A percentile compares a stretch with the other conserved stretches of the same genome.
Conservation (phyloP, 2,329 filamentous ascomycete species). For the Aureobasidium sp. region DNA sequence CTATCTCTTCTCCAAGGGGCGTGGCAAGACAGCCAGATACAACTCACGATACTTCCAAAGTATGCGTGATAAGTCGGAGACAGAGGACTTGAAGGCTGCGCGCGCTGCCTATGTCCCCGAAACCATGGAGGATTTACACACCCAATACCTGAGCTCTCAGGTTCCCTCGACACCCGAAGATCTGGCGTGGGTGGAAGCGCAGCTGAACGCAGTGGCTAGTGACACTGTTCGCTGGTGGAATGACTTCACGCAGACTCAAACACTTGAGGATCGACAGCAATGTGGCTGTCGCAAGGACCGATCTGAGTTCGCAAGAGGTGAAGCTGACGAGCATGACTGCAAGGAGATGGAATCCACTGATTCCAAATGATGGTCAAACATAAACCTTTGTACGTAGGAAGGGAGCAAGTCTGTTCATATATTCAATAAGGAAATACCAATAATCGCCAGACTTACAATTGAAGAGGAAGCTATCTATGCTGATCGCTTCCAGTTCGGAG, state of each 20-base stretch:
- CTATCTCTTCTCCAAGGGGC: not conserved
- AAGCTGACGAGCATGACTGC: not conserved
- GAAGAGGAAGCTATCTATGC: constrained; percentile 11
- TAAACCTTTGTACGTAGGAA: not conserved
- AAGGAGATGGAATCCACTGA: not conserved
- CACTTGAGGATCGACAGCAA: not conserved
- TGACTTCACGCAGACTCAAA: not conserved
- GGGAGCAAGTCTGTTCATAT: not conserved
- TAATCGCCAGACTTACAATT: constrained; percentile 14
- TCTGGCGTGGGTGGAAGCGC: not conserved
- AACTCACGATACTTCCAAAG: not conserved
- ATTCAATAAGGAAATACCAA: not conserved
- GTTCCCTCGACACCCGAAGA: not conserved
- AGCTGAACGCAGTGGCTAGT: not conserved
- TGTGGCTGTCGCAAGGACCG: not conserved
- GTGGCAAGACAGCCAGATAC: not conserved
- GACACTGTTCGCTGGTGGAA: not conserved
- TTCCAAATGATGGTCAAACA: not conserved
- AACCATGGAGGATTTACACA: not conserved
- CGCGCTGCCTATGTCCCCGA: not conserved
- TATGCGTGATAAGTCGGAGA: not conserved
- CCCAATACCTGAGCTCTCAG: not conserved
- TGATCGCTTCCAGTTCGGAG: not conserved
- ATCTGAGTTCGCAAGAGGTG: too few species aligned
- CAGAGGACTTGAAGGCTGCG: not conserved